Evolutionary conservation across 2,329 filamentous ascomycete species (phyloP).

Genomic region (Drechslerella coelobrocha): DNA sequence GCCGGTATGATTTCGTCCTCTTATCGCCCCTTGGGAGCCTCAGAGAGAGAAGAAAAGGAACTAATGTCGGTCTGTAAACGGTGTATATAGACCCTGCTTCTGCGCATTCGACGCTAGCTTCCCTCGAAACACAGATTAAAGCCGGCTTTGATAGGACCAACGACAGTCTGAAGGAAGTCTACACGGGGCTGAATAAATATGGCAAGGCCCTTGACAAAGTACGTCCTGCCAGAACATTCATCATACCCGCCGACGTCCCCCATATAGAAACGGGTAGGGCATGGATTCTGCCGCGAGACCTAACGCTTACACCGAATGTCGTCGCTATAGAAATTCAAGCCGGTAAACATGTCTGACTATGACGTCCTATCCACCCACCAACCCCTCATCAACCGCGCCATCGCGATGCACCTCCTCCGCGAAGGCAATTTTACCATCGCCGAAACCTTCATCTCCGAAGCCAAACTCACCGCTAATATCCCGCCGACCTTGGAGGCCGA

Average conservation of each 20-base stretch:
- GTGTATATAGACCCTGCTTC: constrained; percentile 69
- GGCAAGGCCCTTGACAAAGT: constrained; percentile 85
- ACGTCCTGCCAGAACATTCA: constrained; percentile 53
- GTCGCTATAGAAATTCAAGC: constrained; percentile 68
- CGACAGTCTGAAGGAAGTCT: constrained; percentile 80
- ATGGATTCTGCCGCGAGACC: too few relatives aligned
- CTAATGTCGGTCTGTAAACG: constrained; percentile 51
- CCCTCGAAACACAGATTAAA: constrained; percentile 84
- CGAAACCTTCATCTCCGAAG: constrained; percentile 81
- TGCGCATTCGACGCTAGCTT: constrained; percentile 76
- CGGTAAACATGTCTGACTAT: constrained; percentile 68
- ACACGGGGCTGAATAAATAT: constrained; percentile 81
- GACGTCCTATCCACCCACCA: constrained; percentile 79
- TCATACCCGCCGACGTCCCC: too few relatives aligned
- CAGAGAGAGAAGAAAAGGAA: not conserved
- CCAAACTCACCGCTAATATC: constrained; percentile 60
- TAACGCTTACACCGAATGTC: too few relatives aligned
- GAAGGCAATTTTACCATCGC: constrained; percentile 93
- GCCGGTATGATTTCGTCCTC: constrained; percentile 63
- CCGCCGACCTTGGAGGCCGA: constrained; percentile 72
- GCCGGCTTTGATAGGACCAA: constrained; percentile 80
- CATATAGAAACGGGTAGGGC: too few relatives aligned
- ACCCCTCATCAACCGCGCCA: constrained; percentile 84
- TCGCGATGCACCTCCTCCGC: constrained; percentile 93
- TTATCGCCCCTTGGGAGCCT: constrained; percentile 54